Percentiles rank a stretch among this genome's conserved stretches.
These are phyloP conservation scores for Aspergillus unguis DNA, from an alignment of 2,329 filamentous ascomycete genomes.

Conservation along the genomic window DNA sequence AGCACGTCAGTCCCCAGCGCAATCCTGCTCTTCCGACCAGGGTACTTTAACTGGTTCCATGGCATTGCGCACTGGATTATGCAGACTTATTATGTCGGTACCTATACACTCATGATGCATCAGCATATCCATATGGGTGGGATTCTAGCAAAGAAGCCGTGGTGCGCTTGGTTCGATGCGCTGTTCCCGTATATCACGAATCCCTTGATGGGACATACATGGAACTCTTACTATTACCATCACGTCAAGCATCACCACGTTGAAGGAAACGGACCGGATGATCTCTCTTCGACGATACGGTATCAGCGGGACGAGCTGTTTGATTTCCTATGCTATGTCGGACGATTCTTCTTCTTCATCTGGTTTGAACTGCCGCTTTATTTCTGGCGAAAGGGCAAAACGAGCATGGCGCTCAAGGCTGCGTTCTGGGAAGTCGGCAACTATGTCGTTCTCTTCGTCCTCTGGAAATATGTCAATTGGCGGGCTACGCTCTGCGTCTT, in stretches of 20 bases:
- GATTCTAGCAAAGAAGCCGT: constrained; percentile 56
- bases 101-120: constrained; percentile 79
- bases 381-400: constrained; percentile 64
- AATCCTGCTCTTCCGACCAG: constrained; percentile 55
- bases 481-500: constrained; percentile 63
- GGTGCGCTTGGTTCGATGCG: constrained; percentile 52
- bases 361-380: constrained; percentile 75
- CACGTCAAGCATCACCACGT: constrained; percentile 85
- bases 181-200: constrained; percentile 71
- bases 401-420: constrained; percentile 52
- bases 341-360: constrained; percentile 68
- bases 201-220: constrained; percentile 76
- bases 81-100: constrained; percentile 66
- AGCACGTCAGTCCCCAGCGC: constrained; percentile 68
- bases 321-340: constrained; percentile 69
- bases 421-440: constrained; percentile 60
- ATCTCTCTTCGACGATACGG: constrained; percentile 71
- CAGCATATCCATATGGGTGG: constrained; percentile 79
- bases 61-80: constrained; percentile 63
- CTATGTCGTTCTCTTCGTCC: constrained; percentile 52
- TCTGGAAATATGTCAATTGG: constrained; percentile 50
- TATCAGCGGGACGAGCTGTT: constrained; percentile 68
- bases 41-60: constrained; percentile 64
- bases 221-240: constrained; percentile 82
- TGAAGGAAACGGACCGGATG: constrained; percentile 73